Evolutionary conservation across 352 stramenopile genomes (phyloP), one percentile per base, ranked within the genome.

Genomic region (Globisporangium spinosum): DNA sequence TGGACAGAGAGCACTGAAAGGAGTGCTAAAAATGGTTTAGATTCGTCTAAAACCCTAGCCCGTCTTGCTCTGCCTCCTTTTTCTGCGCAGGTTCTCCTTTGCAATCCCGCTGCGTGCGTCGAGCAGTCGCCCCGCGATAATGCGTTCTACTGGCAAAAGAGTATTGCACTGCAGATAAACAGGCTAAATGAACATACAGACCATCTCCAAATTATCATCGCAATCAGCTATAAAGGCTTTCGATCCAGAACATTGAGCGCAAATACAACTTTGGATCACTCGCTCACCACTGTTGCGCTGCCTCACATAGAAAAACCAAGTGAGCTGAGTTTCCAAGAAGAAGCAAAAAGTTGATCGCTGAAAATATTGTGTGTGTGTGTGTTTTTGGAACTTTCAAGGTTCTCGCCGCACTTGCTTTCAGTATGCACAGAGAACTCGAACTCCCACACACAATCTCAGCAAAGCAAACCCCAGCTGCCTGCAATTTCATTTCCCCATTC

Each of bases 331-430:
- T 49, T n/a, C 40, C 40, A 49, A 22, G 17, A 22, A 51, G 6
- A 47, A 32, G 29, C 29, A 47, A 15, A 49, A 49, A 22, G 43
- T 51, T 22, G 17, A 38, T 38, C 53, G 13, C 20, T 15, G 6
- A 60, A 45, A 61, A 23, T 35, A 22, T 43, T 45, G 29, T 32
- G 29, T 32, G 27, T 32, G 27, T 40, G 35, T 22, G 25, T 12
- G 25, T 60, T 60, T 60, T 23, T 49, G 32, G 56, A 62, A 62
- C 56, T 62, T 62, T 45, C 56, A 62, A 27, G 56, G 4, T 62
- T 47, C 9, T 62, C 29, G 15, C 15, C 43, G n/a, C 32, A 9
- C 13, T 45, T 35, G 54, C 49, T 27, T 53, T 23, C 35, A 40
- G 12, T 23, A 17, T 23, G 12, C 22, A 58, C 22, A 58, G 25